phyloP scores from a whole-genome alignment of 139 green algal genomes.

The Deuterostichococcus epilithicus region DNA sequence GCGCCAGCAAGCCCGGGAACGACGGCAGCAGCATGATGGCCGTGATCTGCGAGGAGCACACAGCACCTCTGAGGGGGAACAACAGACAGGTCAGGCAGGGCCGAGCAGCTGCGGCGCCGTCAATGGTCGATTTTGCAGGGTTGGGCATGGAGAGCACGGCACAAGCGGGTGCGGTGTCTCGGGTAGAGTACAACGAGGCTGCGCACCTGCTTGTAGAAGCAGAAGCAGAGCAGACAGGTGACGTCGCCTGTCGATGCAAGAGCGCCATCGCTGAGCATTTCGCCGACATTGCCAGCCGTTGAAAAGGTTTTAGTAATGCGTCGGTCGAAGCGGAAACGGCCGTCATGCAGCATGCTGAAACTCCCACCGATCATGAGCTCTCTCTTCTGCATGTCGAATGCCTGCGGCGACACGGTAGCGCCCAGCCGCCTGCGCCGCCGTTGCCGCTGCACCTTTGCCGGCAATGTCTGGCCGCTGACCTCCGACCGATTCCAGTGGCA shows the following conservation, averaged over 20 bases:
- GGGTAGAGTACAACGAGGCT: no score
- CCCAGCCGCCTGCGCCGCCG: not conserved
- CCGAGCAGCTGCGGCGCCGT: not conserved
- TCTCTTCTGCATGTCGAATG: constrained; percentile 35
- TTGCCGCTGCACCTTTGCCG: no score
- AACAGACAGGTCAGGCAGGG: not conserved
- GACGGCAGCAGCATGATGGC: constrained; percentile 44
- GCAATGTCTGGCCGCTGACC: not conserved
- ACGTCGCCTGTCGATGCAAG: no score
- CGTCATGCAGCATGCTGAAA: no score
- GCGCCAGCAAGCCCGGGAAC: constrained; percentile 65
- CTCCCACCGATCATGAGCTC: constrained; percentile 59
- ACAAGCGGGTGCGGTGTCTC: no score
- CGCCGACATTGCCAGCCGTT: no score
- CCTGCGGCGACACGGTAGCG: not conserved
- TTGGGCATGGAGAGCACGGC: not conserved
- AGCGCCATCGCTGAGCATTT: no score
- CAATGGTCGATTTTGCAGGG: not conserved
- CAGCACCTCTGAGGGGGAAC: not conserved
- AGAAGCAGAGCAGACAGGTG: constrained; percentile 46
- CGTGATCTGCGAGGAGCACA: constrained; percentile 39
- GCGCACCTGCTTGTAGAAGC: constrained; percentile 54
- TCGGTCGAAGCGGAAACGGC: no score
- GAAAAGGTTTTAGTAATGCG: no score
- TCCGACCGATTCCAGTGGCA: no score